These are phyloP conservation scores for Cercospora berteroae DNA, from an alignment of 2,329 filamentous ascomycete genomes.

Conservation along the genomic window DNA sequence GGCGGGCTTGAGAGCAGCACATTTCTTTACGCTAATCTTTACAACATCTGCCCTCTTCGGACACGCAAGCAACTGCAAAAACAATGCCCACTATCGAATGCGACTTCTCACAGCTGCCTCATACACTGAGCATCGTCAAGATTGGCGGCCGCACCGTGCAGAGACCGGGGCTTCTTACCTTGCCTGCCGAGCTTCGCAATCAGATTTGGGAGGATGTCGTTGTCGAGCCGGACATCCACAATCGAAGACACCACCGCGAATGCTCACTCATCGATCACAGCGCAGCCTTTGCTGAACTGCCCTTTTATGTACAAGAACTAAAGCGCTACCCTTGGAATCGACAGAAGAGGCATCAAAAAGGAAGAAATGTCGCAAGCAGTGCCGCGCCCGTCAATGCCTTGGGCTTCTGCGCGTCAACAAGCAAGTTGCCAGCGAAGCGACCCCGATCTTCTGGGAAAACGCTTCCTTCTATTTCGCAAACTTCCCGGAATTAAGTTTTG, in stretches of 20 bases:
- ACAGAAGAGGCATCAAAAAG: not conserved
- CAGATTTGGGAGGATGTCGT: not conserved
- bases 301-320: not conserved
- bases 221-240: not conserved
- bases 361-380: not conserved
- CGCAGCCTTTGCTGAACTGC: not conserved
- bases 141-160: not conserved
- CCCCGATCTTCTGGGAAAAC: not conserved
- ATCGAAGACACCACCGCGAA: not conserved
- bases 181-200: not conserved
- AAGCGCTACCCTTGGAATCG: not conserved
- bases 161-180: not conserved
- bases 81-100: not conserved
- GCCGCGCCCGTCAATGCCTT: not conserved
- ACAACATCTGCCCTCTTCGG: not conserved
- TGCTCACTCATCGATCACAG: not conserved
- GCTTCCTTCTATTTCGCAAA: not conserved
- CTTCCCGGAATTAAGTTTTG: not conserved
- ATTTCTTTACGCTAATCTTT: not conserved
- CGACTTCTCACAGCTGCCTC: not conserved
- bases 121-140: not conserved
- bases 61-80: not conserved
- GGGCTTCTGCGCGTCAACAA: not conserved
- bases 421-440: not conserved
- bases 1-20: not conserved